phyloP scores from a whole-genome alignment of 2,329 filamentous ascomycete genomes.

The Diaporthe sp. region DNA sequence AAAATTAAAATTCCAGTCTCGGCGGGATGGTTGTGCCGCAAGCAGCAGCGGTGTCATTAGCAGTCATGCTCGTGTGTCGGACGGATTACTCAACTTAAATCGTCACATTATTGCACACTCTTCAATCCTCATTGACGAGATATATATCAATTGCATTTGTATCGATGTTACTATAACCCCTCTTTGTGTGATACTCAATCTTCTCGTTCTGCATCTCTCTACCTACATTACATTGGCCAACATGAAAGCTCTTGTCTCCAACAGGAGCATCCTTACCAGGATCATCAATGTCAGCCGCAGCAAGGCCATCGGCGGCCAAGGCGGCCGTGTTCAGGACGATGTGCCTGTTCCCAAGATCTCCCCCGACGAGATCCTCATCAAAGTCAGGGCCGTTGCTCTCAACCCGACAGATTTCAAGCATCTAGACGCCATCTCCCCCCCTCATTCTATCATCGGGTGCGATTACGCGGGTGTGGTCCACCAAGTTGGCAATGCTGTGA shows the following conservation, averaged over 20 bases:
- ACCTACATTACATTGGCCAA: background rate
- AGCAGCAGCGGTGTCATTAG: too few species aligned
- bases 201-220: background rate
- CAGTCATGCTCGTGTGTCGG: background rate
- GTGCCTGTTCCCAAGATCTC: conserved; percentile 37
- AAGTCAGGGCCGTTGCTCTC: conserved; percentile 28
- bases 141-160: background rate
- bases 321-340: conserved; percentile 26
- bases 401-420: conserved; percentile 11
- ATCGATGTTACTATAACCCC: background rate
- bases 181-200: background rate
- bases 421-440: background rate
- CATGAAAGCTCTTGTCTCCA: background rate
- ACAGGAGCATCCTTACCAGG: background rate
- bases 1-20: background rate
- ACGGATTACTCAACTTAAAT: background rate
- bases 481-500: background rate
- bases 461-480: background rate
- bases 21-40: background rate
- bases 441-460: background rate
- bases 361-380: conserved; percentile 41
- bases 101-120: background rate
- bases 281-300: background rate
- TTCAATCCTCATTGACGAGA: background rate
- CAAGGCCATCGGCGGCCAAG: conserved; percentile 13